Conservation (phyloP, 805 yeast species). For the Metschnikowia henanensis region DNA sequence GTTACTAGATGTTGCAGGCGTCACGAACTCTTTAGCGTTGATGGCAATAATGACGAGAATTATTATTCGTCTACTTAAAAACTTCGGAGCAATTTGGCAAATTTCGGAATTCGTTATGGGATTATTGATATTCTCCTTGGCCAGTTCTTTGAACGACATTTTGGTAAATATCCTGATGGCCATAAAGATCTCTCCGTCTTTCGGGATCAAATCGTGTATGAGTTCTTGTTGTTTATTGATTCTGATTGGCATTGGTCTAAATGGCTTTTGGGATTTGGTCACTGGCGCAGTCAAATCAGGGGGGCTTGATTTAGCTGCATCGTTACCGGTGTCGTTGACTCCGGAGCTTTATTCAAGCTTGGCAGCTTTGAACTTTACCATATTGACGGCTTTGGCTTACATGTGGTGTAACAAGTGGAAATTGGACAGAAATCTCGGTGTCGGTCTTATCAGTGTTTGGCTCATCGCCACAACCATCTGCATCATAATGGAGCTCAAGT, state of each 20-base stretch:
- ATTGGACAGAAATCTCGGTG: slow-evolving; percentile 32
- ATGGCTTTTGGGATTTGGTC: slow-evolving; percentile 35
- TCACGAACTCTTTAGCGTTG: slow-evolving; percentile 26
- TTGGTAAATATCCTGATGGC: slow-evolving; percentile 51
- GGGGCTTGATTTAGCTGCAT: slow-evolving; percentile 2
- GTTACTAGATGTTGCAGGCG: slow-evolving; percentile 17
- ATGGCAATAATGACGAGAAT: slow-evolving; percentile 27
- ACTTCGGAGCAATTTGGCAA: slow-evolving; percentile 43
- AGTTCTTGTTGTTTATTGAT: slow-evolving; percentile 53
- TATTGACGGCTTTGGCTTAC: slow-evolving; percentile 24
- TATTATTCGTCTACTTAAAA: slow-evolving; percentile 36
- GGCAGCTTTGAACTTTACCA: slow-evolving; percentile 25
- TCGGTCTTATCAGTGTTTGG: slow-evolving; percentile 9
- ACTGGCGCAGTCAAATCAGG: slow-evolving; percentile 6
- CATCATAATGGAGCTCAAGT: slow-evolving; percentile 4
- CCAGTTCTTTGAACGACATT: slow-evolving; percentile 53
- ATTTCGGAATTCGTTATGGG: slow-evolving; percentile 51
- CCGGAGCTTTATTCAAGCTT: slow-evolving; percentile 26
- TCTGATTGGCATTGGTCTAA: slow-evolving; percentile 51
- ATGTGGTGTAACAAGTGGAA: slow-evolving; percentile 36
- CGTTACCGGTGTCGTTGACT: slow-evolving; percentile 23
- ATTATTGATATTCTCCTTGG: slow-evolving; percentile 46
- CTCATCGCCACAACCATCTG: slow-evolving; percentile 5
- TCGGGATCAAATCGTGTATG: slow-evolving; percentile 52
- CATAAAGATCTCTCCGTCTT: slow-evolving; percentile 32